Base-by-base conservation (phyloP, 2,329 filamentous ascomycete species). In the Cryphonectria nitschkei region DNA sequence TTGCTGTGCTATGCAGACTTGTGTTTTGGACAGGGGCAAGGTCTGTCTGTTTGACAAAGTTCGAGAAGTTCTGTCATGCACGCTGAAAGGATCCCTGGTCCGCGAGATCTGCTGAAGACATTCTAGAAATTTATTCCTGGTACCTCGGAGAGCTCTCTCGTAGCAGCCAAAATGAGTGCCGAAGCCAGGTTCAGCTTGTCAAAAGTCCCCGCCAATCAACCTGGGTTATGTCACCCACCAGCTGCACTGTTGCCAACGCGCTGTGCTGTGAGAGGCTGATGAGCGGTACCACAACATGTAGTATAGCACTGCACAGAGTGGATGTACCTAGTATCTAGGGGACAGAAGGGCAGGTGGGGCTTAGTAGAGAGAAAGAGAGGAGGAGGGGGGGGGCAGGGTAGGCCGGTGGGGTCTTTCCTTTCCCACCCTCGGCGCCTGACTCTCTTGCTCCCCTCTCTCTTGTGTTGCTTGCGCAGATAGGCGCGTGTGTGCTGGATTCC, bases 161-260 rank as follows among this genome's bases (percentile, higher is more conserved):
- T 46, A n/a, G 11, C 14, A 29, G 61, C 3, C 61, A 26, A 39
- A 32, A 4, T 64, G 11, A 62, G 19, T 62, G 60, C 60, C 60
- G 34, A 16, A 34, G 39, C 60, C 60, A 62, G 60, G 60, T 39
- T 26, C 41, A 29, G 61, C 61, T 64, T 58, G 54, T 58, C 54
- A 58, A 29, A 6, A 2, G 14, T 58, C 54, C 13, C 26, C 26
- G 32, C 26, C 6, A 14, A 3, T 26, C 29, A 34, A 14, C 54
- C 54, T 19, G 54, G 26, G 11, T 32, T 58, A 32, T 32, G 54
- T 58, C 26, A 56, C 26, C 52, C n/a, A 54, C 5, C 52, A 54
- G 52, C 52, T 43, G 16, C 16, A 19, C 9, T 8, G 43, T n/a
- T 56, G 52, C 52, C 52, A 32, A n/a, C 46, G 22, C 13, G 7